Evolutionary conservation across 305 asterid genomes (phyloP).

Genomic region (Fraxinus dipetala): DNA sequence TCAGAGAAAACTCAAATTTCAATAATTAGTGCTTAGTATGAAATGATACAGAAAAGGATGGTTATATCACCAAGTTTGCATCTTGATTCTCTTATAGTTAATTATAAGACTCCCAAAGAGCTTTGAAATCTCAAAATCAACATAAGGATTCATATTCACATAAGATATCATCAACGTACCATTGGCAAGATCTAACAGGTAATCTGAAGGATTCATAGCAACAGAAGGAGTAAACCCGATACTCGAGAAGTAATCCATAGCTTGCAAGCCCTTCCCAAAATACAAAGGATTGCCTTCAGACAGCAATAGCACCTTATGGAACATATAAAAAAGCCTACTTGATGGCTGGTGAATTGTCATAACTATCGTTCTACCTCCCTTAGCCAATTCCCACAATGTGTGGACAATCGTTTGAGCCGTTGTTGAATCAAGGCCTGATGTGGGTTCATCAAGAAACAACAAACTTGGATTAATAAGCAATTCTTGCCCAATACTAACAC

Average conservation of each 20-base stretch:
- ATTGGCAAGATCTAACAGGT: conserved; percentile 58
- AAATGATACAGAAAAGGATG: no score
- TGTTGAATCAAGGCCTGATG: conserved; percentile 65
- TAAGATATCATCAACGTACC: conserved; percentile 29
- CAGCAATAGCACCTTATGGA: conserved; percentile 50
- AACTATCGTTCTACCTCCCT: conserved; percentile 53
- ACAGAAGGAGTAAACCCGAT: conserved; percentile 38
- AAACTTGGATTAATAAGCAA: conserved; percentile 56
- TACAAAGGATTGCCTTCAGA: conserved; percentile 56
- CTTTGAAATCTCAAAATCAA: not conserved
- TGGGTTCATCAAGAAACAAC: conserved; percentile 57
- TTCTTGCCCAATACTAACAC: conserved; percentile 68
- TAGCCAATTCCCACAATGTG: conserved; percentile 43
- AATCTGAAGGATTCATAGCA: conserved; percentile 60
- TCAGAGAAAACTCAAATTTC: not conserved
- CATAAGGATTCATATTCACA: not conserved
- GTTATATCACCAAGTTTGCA: no score
- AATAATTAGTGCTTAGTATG: not conserved
- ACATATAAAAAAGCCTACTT: conserved; percentile 50
- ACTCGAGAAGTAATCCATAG: conserved; percentile 40
- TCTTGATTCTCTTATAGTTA: no score
- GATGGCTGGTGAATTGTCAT: conserved; percentile 69
- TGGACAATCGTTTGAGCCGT: conserved; percentile 55
- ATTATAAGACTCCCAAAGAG: not conserved
- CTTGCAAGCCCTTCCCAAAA: conserved; percentile 43